Evolutionary conservation across 306 rosid genomes (phyloP).

Genomic region (Lathyrus sativus): DNA sequence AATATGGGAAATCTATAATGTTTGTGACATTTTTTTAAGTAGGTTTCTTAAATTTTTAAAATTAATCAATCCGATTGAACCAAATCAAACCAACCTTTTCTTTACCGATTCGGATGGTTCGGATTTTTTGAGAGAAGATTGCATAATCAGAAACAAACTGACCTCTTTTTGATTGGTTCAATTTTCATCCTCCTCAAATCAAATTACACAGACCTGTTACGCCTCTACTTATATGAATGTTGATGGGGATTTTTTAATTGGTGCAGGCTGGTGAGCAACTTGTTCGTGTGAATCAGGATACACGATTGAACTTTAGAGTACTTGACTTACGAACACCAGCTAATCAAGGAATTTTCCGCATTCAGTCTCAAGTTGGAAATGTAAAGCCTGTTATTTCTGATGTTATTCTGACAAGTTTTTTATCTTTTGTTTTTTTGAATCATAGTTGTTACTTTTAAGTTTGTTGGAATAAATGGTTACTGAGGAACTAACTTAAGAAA

Average conservation of each 20-base stretch:
- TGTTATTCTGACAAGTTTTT: conserved; percentile 16
- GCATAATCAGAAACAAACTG: no score
- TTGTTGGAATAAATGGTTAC: not conserved
- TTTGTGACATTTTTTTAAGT: no score
- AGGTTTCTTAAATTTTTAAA: no score
- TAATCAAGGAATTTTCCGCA: conserved; percentile 76
- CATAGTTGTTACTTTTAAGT: not conserved
- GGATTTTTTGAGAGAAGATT: no score
- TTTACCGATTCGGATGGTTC: no score
- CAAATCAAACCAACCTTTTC: no score
- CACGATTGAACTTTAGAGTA: conserved; percentile 73
- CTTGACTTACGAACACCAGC: conserved; percentile 81
- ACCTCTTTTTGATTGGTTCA: no score
- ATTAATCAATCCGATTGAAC: no score
- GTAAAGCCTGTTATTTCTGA: conserved; percentile 42
- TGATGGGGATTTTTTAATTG: conserved; percentile 34
- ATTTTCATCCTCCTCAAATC: no score
- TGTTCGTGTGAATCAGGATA: conserved; percentile 90
- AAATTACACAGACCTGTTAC: no score
- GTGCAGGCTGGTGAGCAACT: conserved; percentile 78
- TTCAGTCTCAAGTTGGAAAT: conserved; percentile 62
- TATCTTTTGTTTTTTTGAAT: not conserved
- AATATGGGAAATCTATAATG: no score
- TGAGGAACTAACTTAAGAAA: not conserved
- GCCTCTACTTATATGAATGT: conserved; percentile 13